Evolutionary conservation across 345 rosid genomes (phyloP).

Genomic region (Citropsis articulata): DNA sequence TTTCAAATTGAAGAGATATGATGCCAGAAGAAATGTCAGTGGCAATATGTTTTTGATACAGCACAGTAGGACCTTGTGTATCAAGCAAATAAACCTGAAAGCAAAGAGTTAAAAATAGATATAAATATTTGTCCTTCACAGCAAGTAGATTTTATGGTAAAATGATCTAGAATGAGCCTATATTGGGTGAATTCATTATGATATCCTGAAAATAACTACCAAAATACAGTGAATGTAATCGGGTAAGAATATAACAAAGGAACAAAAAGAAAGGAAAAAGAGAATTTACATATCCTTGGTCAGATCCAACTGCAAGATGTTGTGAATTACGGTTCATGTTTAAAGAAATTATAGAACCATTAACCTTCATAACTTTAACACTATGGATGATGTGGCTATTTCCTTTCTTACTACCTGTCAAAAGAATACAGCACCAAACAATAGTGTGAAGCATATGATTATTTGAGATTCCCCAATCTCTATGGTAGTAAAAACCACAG

Average conservation of each 20-base stretch:
- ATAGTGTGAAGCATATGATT: background rate
- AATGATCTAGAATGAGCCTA: background rate
- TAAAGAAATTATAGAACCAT: conserved; percentile 62
- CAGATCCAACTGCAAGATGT: conserved; percentile 75
- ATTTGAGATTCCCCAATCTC: background rate
- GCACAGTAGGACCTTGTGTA: conserved; percentile 44
- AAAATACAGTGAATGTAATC: background rate
- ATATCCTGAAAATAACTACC: background rate
- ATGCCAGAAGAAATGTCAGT: conserved; percentile 67
- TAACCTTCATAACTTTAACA: conserved; percentile 61
- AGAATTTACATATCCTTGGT: conserved; percentile 78
- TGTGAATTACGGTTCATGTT: conserved; percentile 45
- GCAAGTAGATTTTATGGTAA: background rate
- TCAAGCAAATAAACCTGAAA: conserved; percentile 72
- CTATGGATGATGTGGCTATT: conserved; percentile 58
- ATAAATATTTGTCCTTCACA: background rate
- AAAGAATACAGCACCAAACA: background rate
- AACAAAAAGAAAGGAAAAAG: background rate
- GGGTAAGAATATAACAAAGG: background rate
- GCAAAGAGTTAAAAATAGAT: background rate
- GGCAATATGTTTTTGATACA: conserved; percentile 58
- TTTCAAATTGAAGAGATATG: conserved; percentile 61
- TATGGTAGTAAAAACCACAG: background rate
- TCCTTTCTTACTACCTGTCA: conserved; percentile 69
- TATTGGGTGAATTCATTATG: no score